Percentiles rank a stretch among this genome's conserved stretches.
phyloP scores from a whole-genome alignment of 2,329 filamentous ascomycete species.

The Colletotrichum sp. region DNA sequence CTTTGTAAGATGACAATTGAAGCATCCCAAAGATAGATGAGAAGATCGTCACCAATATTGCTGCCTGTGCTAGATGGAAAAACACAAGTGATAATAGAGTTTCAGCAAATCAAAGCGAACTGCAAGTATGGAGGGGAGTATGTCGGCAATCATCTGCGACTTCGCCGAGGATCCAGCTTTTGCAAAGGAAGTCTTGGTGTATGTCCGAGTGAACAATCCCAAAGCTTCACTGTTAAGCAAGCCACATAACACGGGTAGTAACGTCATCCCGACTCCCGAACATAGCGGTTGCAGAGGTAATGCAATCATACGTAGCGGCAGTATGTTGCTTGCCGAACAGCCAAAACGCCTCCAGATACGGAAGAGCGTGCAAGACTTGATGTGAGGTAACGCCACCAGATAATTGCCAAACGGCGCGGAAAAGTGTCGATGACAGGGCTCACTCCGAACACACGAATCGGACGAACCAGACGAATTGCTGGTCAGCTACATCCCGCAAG shows the following conservation, averaged over 20 bases:
- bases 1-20: background rate
- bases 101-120: background rate
- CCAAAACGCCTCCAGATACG: background rate
- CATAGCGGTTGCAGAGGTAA: background rate
- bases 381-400: slow-evolving; percentile 2
- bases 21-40: background rate
- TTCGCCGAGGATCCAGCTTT: background rate
- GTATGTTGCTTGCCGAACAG: background rate
- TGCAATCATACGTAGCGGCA: background rate
- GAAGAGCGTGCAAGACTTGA: background rate
- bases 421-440: background rate
- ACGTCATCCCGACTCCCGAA: background rate
- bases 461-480: background rate
- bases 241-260: background rate
- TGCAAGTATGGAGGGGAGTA: background rate
- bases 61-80: background rate
- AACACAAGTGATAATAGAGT: background rate
- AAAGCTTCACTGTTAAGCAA: background rate
- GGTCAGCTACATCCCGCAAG: background rate
- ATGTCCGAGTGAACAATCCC: background rate
- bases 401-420: background rate
- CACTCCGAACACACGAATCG: background rate
- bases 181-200: background rate
- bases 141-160: background rate
- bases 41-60: background rate